Conservation (phyloP, 2,329 filamentous ascomycete genomes). For the Colletotrichum tofieldiae region DNA sequence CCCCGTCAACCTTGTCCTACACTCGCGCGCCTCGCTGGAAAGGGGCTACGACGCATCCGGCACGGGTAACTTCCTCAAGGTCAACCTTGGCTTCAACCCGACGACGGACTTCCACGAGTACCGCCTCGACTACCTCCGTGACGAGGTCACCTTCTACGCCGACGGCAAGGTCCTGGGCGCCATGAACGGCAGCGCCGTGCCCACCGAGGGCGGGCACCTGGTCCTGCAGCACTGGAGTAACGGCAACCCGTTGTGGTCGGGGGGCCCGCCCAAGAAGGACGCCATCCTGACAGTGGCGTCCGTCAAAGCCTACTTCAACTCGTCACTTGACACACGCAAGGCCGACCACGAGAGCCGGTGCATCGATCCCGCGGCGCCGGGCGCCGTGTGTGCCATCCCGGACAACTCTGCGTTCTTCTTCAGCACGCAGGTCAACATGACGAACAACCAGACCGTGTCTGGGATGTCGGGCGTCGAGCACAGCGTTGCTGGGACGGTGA, state of each 20-base stretch:
- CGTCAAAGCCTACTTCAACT: slow-evolving; percentile 87
- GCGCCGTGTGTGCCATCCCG: slow-evolving; percentile 67
- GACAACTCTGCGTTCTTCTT: slow-evolving; percentile 67
- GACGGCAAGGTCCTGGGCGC: slow-evolving; percentile 72
- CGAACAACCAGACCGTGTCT: slow-evolving; percentile 63
- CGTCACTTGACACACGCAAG: slow-evolving; percentile 62
- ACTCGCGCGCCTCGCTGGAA: slow-evolving; percentile 72
- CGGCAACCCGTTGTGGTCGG: slow-evolving; percentile 80
- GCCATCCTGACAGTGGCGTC: slow-evolving; percentile 77
- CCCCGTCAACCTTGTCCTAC: slow-evolving; percentile 82
- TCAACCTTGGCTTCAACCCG: slow-evolving; percentile 77
- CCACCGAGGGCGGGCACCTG: slow-evolving; percentile 74
- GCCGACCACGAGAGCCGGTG: slow-evolving; percentile 59
- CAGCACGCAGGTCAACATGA: slow-evolving; percentile 61
- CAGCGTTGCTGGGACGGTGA: not conserved
- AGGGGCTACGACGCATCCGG: slow-evolving; percentile 74
- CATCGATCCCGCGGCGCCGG: slow-evolving; percentile 52
- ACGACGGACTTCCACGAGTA: slow-evolving; percentile 81
- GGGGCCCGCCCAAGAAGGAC: slow-evolving; percentile 76
- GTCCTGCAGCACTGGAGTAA: slow-evolving; percentile 86
- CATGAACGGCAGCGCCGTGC: slow-evolving; percentile 72
- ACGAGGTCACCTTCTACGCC: slow-evolving; percentile 77
- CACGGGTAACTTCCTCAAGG: slow-evolving; percentile 71
- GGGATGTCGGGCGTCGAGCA: not conserved
- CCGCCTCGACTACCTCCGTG: slow-evolving; percentile 80